Evolutionary conservation across 139 green algal genomes (phyloP).

Genomic region (Ettlia oleoabundans): DNA sequence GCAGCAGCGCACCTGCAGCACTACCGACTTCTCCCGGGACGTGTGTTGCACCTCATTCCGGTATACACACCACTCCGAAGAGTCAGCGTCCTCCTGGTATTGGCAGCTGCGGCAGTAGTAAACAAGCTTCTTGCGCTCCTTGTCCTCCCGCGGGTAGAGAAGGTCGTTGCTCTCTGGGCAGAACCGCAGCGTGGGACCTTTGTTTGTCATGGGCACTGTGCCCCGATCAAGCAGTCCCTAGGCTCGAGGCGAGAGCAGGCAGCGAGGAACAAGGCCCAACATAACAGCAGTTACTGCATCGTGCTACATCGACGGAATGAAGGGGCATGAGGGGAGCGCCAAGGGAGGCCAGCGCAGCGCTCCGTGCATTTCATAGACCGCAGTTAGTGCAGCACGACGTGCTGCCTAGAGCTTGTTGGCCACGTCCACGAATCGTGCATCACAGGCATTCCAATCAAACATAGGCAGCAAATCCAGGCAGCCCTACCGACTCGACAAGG

Average conservation of each 20-base stretch:
- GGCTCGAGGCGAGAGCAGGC: no score
- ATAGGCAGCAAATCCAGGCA: neutral
- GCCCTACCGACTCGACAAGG: neutral
- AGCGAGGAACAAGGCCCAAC: no score
- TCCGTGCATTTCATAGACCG: no score
- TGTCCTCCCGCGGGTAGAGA: conserved; percentile 81
- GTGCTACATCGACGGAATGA: no score
- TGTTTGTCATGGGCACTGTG: no score
- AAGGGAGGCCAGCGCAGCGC: no score
- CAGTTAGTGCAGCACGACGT: no score
- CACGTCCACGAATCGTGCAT: no score
- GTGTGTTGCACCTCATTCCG: conserved; percentile 83
- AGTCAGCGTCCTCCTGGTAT: conserved; percentile 73
- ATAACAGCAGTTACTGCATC: no score
- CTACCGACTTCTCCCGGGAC: conserved; percentile 78
- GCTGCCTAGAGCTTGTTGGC: no score
- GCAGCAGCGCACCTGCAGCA: conserved; percentile 73
- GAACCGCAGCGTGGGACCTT: conserved; percentile 75
- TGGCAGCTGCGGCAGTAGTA: conserved; percentile 87
- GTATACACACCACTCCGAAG: conserved; percentile 74
- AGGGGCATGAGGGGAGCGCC: no score
- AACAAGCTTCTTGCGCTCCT: conserved; percentile 75
- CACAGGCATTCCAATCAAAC: neutral
- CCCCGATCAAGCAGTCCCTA: no score
- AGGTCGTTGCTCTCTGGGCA: conserved; percentile 91